Conservation (phyloP, 805 yeast genomes). For the Kluyveromyces nonfermentans region DNA sequence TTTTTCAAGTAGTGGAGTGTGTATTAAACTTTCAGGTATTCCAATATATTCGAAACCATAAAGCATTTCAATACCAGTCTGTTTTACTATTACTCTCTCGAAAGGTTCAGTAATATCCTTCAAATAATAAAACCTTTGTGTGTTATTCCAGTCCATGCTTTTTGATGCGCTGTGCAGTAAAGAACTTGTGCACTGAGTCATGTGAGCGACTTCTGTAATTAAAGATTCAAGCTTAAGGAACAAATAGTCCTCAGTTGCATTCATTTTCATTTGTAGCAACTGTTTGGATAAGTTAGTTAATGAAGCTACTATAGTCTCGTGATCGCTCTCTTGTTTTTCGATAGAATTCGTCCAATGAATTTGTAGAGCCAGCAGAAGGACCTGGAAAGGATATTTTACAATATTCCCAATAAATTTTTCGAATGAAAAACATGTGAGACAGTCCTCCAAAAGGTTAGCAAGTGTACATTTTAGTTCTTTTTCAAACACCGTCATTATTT, state of each 20-base stretch:
- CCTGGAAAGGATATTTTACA: constrained; percentile 44
- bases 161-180: not conserved
- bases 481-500: constrained; percentile 59
- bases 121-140: constrained; percentile 41
- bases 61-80: constrained; percentile 38
- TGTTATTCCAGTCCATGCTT: constrained; percentile 37
- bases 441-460: constrained; percentile 24
- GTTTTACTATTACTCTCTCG: constrained; percentile 37
- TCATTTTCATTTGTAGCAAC: constrained; percentile 5
- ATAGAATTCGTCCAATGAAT: constrained; percentile 40
- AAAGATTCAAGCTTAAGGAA: constrained; percentile 43
- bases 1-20: constrained; percentile 60
- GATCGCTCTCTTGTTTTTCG: not conserved
- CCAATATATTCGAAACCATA: constrained; percentile 87
- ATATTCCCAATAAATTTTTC: constrained; percentile 22
- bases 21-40: constrained; percentile 58
- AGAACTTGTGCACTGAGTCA: constrained; percentile 22
- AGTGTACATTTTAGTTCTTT: constrained; percentile 41
- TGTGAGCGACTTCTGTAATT: constrained; percentile 61
- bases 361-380: constrained; percentile 44
- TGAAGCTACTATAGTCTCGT: not conserved
- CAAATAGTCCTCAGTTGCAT: not conserved
- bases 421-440: constrained; percentile 23
- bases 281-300: not conserved
- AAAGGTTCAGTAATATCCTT: constrained; percentile 20